Percentiles rank a stretch among this genome's conserved stretches.
These are phyloP conservation scores for Leccinum fibrillosum DNA, from an alignment of 768 basidiomycete species.

Conservation along the genomic window DNA sequence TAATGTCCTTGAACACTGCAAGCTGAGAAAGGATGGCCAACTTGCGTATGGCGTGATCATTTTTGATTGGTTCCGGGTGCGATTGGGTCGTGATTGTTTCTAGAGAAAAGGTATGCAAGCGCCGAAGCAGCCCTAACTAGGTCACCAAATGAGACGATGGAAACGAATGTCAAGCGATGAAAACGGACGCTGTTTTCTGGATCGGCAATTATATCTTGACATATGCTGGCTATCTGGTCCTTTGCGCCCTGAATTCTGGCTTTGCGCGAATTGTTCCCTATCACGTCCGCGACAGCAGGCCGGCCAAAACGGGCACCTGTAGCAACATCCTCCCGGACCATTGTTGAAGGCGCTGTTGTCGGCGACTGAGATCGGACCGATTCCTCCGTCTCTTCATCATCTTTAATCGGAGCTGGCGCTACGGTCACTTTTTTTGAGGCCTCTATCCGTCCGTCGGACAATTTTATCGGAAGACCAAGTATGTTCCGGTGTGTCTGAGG, in stretches of 20 bases:
- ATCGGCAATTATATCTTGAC: constrained; percentile 91
- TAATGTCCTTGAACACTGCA: constrained; percentile 93
- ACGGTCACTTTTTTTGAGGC: constrained; percentile 41
- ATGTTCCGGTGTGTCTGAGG: constrained; percentile 48
- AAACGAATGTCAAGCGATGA: not conserved
- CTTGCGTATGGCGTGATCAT: constrained; percentile 82
- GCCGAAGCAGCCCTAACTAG: constrained; percentile 84
- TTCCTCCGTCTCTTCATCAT: constrained; percentile 34
- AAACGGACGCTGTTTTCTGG: constrained; percentile 88
- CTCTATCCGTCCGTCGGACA: constrained; percentile 75
- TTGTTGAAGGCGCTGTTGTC: constrained; percentile 25
- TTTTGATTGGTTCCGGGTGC: constrained; percentile 66
- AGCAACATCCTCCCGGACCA: constrained; percentile 59
- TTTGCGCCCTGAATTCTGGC: constrained; percentile 74
- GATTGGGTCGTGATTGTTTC: constrained; percentile 66
- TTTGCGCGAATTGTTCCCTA: constrained; percentile 62
- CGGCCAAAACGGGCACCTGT: constrained; percentile 90
- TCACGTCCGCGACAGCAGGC: constrained; percentile 68
- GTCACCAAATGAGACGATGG: constrained; percentile 14
- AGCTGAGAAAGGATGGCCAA: constrained; percentile 87
- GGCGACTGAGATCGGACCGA: constrained; percentile 31
- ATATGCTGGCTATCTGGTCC: constrained; percentile 90
- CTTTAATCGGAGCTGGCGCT: constrained; percentile 19
- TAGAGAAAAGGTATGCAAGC: constrained; percentile 87
- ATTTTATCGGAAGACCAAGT: constrained; percentile 79